Evolutionary conservation across 371 early-diverging fungal species (phyloP).

Genomic region (Zychaea mexicana): DNA sequence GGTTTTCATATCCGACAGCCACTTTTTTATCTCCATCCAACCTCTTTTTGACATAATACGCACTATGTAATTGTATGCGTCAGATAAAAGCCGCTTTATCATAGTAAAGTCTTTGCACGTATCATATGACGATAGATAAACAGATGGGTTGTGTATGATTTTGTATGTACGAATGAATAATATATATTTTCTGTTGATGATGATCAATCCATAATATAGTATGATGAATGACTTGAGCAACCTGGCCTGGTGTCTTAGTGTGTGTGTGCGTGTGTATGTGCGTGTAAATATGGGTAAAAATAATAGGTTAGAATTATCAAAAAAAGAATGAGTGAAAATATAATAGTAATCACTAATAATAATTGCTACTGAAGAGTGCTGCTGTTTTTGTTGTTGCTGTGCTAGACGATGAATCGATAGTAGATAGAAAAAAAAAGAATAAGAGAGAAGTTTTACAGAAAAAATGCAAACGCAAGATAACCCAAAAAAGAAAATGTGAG

Average conservation of each 20-base stretch:
- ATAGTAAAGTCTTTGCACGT: not conserved
- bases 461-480: not conserved
- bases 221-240: constrained; percentile 1
- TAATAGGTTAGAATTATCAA: too few relatives aligned
- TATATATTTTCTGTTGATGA: too few relatives aligned
- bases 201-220: not conserved
- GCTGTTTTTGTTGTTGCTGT: not conserved
- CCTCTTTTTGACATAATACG: too few relatives aligned
- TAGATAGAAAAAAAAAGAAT: not conserved
- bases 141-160: not conserved
- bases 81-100: too few relatives aligned
- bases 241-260: not conserved
- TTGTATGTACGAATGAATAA: not conserved
- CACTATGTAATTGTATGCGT: too few relatives aligned
- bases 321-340: not conserved
- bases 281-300: too few relatives aligned
- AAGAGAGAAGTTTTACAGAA: not conserved
- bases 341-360: not conserved
- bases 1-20: too few relatives aligned
- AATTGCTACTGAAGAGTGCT: not conserved
- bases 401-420: not conserved
- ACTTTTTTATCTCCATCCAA: too few relatives aligned
- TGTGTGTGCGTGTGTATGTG: too few relatives aligned
- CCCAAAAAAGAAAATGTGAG: not conserved
- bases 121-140: not conserved